A percentile compares a stretch with the other conserved stretches of the same genome.
These are phyloP conservation scores for Phyllachora maydis DNA, from an alignment of 2,329 filamentous ascomycete species.

Conservation along the genomic window DNA sequence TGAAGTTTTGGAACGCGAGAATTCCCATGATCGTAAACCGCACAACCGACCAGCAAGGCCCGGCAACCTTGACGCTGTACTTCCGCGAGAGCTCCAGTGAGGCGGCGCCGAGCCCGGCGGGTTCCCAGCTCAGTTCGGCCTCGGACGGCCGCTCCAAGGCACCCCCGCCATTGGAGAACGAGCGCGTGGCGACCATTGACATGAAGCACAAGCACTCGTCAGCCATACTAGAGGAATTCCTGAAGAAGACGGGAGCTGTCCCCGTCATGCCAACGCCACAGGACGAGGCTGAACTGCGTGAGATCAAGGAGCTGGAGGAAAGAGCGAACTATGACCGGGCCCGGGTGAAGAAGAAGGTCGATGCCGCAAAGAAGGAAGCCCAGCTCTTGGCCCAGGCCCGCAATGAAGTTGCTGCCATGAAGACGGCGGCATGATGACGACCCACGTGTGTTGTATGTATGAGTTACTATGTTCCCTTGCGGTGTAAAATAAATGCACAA, in stretches of 20 bases:
- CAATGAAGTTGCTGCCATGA: no score
- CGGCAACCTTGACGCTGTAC: slow-evolving; percentile 45
- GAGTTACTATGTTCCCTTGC: no score
- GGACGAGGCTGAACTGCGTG: slow-evolving; percentile 35
- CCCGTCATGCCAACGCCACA: slow-evolving; percentile 33
- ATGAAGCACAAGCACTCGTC: slow-evolving; percentile 41
- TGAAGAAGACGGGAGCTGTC: slow-evolving; percentile 39
- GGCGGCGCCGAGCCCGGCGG: slow-evolving; percentile 6
- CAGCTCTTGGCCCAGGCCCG: no score
- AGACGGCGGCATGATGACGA: no score
- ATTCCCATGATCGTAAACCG: slow-evolving; percentile 69
- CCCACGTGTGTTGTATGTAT: no score
- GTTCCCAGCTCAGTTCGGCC: slow-evolving; percentile 23
- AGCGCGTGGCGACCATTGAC: slow-evolving; percentile 32
- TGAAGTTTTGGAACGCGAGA: slow-evolving; percentile 88
- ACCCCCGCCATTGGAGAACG: slow-evolving; percentile 22
- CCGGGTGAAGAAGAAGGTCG: slow-evolving; percentile 26
- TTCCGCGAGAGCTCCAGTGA: slow-evolving; percentile 18
- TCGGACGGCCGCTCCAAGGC: slow-evolving; percentile 24
- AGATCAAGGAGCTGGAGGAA: slow-evolving; percentile 31
- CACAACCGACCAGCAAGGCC: slow-evolving; percentile 29
- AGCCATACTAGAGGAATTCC: slow-evolving; percentile 40
- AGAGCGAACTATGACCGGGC: slow-evolving; percentile 32
- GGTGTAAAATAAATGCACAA: no score
- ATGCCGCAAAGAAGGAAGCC: slow-evolving; percentile 41